Evolutionary conservation across 1,139 yeast species (phyloP).

Genomic region (Pichia cactophila): DNA sequence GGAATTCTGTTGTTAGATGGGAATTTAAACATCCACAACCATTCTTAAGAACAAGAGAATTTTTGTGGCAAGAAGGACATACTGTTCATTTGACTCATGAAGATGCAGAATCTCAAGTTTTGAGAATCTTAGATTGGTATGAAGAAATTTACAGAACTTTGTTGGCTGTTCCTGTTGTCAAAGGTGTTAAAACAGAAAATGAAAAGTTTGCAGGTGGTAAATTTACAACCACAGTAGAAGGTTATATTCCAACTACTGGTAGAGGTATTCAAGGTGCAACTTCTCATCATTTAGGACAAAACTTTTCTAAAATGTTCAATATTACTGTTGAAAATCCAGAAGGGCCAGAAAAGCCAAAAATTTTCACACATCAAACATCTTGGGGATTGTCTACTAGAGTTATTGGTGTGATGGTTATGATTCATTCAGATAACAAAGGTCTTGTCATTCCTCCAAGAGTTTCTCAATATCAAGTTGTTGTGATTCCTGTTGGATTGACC

Average conservation of each 20-base stretch:
- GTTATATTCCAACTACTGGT: constrained; percentile 96
- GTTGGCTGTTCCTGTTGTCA: constrained; percentile 94
- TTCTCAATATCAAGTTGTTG: constrained; percentile 84
- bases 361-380: constrained; percentile 91
- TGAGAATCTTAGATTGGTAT: constrained; percentile 80
- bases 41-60: constrained; percentile 96
- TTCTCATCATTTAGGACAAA: constrained; percentile 95
- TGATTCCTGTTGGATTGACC: constrained; percentile 92
- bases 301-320: constrained; percentile 97
- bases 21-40: constrained; percentile 99
- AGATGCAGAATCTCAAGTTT: constrained; percentile 77
- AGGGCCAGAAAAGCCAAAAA: constrained; percentile 77
- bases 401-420: constrained; percentile 99
- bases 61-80: constrained; percentile 99
- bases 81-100: constrained; percentile 85
- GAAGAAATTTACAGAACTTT: constrained; percentile 80
- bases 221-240: constrained; percentile 93
- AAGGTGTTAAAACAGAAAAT: constrained; percentile 92
- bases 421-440: constrained; percentile 98
- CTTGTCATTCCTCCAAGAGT: constrained; percentile 96
- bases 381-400: constrained; percentile 99
- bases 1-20: constrained; percentile 99
- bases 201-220: constrained; percentile 98
- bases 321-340: constrained; percentile 93
- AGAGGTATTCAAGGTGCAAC: constrained; percentile 99